These are phyloP conservation scores for Talaromyces marneffei DNA, from an alignment of 2,329 filamentous ascomycete genomes.

Conservation along the genomic window DNA sequence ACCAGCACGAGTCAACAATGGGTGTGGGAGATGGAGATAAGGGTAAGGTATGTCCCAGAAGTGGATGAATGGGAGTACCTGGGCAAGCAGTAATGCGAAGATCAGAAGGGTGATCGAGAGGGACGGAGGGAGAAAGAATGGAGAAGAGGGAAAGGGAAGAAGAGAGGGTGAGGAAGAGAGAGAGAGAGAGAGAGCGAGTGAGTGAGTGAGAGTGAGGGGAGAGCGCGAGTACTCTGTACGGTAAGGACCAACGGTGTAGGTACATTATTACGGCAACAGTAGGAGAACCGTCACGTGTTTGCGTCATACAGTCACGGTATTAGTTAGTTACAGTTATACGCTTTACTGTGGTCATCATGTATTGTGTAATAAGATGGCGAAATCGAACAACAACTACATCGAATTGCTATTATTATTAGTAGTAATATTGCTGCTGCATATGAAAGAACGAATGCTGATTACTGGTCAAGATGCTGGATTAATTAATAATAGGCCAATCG, in stretches of 20 bases:
- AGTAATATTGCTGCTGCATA: no score
- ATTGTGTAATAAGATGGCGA: background rate
- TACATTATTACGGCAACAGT: conserved; percentile 15
- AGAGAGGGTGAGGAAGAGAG: background rate
- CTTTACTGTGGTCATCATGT: background rate
- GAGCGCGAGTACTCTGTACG: conserved; percentile 12
- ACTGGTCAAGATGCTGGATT: background rate
- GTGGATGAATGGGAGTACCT: background rate
- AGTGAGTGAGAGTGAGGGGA: conserved; percentile 1
- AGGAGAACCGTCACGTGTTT: conserved; percentile 28
- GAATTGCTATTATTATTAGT: background rate
- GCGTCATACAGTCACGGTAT: conserved; percentile 23
- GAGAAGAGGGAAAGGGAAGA: background rate
- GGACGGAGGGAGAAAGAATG: background rate
- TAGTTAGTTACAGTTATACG: no score
- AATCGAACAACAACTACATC: background rate
- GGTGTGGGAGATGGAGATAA: background rate
- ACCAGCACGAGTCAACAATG: conserved; percentile 14
- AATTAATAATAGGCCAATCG: background rate
- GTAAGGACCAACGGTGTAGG: conserved; percentile 19
- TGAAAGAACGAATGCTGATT: background rate
- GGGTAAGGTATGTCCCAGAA: background rate
- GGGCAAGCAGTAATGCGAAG: background rate
- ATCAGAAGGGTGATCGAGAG: background rate
- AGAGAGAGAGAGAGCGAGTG: background rate